These are phyloP conservation scores for Gynandropsis gynandra DNA, from an alignment of 345 rosid genomes.

Conservation along the genomic window DNA sequence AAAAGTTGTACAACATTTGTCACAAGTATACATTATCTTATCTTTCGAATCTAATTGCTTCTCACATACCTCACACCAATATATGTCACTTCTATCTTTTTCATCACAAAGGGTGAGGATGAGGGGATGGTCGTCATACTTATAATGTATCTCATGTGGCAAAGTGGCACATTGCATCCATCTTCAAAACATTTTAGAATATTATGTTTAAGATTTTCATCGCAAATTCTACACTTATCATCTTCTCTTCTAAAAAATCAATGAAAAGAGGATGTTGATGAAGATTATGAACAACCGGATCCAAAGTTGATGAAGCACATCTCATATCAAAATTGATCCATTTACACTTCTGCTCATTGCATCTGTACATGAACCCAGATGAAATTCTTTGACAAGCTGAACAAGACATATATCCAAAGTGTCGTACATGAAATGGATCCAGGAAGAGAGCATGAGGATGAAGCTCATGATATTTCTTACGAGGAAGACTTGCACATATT, in stretches of 20 bases:
- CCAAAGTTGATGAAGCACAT: neutral
- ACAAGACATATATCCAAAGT: neutral
- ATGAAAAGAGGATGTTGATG: conserved; percentile 7
- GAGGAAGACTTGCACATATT: too few species aligned
- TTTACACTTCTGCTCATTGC: too few species aligned
- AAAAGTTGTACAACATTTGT: neutral
- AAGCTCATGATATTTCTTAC: conserved; percentile 10
- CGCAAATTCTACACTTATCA: too few species aligned
- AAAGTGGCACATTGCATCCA: neutral
- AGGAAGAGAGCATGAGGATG: too few species aligned
- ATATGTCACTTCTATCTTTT: neutral
- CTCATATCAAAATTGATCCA: too few species aligned
- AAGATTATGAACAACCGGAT: too few species aligned
- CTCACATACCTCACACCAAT: neutral
- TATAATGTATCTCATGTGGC: neutral
- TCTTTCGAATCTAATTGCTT: neutral
- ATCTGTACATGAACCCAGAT: neutral
- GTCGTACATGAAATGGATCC: too few species aligned
- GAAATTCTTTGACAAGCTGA: neutral
- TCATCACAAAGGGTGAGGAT: neutral
- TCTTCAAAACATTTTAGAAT: neutral
- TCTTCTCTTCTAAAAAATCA: too few species aligned
- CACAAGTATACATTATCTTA: neutral
- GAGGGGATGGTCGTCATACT: too few species aligned
- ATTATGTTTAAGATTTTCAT: neutral